A percentile compares a stretch with the other conserved stretches of the same genome.
Conservation (phyloP, 23 red algal genomes). For the Cyanidium caldarium region DNA sequence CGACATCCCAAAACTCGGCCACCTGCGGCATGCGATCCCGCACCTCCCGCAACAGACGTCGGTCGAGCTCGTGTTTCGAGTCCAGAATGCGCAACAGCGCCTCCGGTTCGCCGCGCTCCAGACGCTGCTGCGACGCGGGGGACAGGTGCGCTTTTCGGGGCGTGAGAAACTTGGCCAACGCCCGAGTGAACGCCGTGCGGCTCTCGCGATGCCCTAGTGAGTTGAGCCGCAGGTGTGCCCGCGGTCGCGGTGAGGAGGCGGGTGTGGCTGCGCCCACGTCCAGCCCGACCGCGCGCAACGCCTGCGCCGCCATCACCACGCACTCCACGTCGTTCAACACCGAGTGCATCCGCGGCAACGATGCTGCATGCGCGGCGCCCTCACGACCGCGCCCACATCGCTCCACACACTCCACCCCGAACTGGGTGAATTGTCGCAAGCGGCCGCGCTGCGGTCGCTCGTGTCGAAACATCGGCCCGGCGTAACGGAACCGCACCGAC, state of each 20-base stretch:
- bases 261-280: too few species aligned
- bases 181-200: slow-evolving; percentile 15
- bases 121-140: slow-evolving; percentile 4
- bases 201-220: slow-evolving; percentile 15
- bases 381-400: too few species aligned
- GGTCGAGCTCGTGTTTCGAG: slow-evolving; percentile 18
- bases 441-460: slow-evolving; percentile 25
- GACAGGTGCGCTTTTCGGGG: slow-evolving; percentile 14
- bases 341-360: too few species aligned
- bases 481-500: slow-evolving; percentile 25
- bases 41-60: too few species aligned
- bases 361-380: too few species aligned
- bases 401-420: slow-evolving; percentile 30
- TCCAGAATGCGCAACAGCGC: slow-evolving; percentile 34
- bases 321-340: slow-evolving; percentile 18
- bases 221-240: slow-evolving; percentile 22
- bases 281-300: not conserved
- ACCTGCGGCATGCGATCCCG: slow-evolving; percentile 11
- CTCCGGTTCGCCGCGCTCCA: slow-evolving; percentile 29
- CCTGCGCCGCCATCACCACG: slow-evolving; percentile 10
- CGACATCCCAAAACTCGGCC: slow-evolving; percentile 11
- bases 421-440: slow-evolving; percentile 33
- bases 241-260: too few species aligned
- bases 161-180: slow-evolving; percentile 10
- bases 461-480: slow-evolving; percentile 39